Evolutionary conservation across 768 basidiomycete genomes (phyloP).

Genomic region (Lactarius sanguifluus): DNA sequence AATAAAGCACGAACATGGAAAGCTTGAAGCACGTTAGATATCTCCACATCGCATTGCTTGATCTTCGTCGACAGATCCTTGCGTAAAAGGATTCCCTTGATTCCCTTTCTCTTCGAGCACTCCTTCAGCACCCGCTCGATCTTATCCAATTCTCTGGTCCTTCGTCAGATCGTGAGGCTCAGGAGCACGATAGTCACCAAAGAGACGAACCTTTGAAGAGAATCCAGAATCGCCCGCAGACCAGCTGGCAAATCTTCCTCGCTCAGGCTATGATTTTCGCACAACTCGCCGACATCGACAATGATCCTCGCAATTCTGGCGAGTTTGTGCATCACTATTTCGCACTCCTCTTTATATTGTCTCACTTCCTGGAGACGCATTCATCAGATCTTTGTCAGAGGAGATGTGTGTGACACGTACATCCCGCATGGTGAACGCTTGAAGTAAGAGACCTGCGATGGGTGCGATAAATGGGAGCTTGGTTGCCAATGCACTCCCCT

Average conservation of each 20-base stretch:
- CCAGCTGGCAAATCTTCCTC: background rate
- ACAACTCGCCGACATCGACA: background rate
- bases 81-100: background rate
- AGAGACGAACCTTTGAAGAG: background rate
- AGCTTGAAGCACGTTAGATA: background rate
- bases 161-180: background rate
- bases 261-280: background rate
- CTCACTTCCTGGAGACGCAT: background rate
- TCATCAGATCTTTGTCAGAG: background rate
- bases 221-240: background rate
- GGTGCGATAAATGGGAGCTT: background rate
- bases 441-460: background rate
- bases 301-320: background rate
- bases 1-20: background rate
- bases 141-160: background rate
- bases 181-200: background rate
- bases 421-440: background rate
- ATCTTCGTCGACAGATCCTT: background rate
- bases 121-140: background rate
- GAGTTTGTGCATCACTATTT: background rate
- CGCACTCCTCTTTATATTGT: background rate
- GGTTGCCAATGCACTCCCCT: background rate
- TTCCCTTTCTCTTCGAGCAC: background rate
- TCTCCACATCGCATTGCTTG: background rate
- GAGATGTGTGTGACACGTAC: background rate